Percentiles rank a stretch among this genome's conserved stretches.
Conservation (phyloP, 163 green algal genomes). For the Chlorella variabilis region DNA sequence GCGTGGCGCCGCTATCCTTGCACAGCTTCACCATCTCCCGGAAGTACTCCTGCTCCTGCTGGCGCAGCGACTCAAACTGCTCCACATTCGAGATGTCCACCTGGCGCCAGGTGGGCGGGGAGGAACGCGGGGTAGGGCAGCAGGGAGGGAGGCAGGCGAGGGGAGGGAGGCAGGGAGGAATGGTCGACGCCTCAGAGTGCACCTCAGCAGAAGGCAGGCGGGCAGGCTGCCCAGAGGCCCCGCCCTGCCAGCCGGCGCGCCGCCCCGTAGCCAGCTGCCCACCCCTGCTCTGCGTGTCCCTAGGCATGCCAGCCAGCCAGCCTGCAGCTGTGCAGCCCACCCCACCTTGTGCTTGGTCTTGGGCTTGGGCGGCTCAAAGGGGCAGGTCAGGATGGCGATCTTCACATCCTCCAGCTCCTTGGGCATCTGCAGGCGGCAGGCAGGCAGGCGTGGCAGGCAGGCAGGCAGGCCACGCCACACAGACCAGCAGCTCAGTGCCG, state of each 20-base stretch:
- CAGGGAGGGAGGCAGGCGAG: not conserved
- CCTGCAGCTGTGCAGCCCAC: no score
- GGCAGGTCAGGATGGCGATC: conserved; percentile 99
- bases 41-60: conserved; percentile 96
- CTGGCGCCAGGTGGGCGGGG: no score
- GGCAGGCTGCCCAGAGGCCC: no score
- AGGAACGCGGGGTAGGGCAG: no score
- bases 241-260: no score
- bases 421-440: conserved; percentile 66
- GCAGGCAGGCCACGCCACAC: not conserved
- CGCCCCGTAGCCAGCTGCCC: no score
- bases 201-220: no score
- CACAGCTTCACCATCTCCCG: conserved; percentile 97
- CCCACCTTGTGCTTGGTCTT: conserved; percentile 99
- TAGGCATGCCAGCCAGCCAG: no score
- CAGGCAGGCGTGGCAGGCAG: not conserved
- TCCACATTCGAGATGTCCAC: conserved; percentile 98
- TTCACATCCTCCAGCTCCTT: conserved; percentile 87
- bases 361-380: conserved; percentile 99
- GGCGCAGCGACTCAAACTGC: conserved; percentile 94
- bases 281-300: not conserved
- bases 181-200: no score
- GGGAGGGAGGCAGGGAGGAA: no score
- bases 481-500: no score
- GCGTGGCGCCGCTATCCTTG: conserved; percentile 84